Conservation (phyloP, 2,329 filamentous ascomycete species). For the Helicocarpus griseus region DNA sequence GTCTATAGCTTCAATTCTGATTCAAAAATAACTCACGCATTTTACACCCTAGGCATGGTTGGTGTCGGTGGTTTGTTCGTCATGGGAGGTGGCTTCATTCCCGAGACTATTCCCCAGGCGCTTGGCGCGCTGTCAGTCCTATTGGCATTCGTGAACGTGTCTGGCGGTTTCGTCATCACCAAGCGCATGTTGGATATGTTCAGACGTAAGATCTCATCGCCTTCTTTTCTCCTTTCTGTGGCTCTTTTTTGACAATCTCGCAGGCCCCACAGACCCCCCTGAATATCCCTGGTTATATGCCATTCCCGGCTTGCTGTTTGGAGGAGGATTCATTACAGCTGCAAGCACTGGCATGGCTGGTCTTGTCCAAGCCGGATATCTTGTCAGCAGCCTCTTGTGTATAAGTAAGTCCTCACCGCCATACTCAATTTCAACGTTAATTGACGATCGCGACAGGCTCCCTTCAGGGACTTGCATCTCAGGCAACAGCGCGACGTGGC, state of each 20-base stretch:
- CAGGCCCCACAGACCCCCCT: slow-evolving; percentile 68
- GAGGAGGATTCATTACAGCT: slow-evolving; percentile 70
- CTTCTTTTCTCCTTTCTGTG: neutral
- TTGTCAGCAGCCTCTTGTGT: slow-evolving; percentile 74
- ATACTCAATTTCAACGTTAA: neutral
- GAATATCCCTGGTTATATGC: slow-evolving; percentile 86
- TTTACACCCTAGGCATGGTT: slow-evolving; percentile 55
- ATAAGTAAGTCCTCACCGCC: slow-evolving; percentile 44
- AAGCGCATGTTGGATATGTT: slow-evolving; percentile 94
- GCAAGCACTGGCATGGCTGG: slow-evolving; percentile 74
- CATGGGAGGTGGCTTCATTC: slow-evolving; percentile 70
- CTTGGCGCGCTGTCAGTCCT: slow-evolving; percentile 73
- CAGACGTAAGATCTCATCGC: slow-evolving; percentile 45
- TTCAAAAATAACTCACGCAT: neutral
- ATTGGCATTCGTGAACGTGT: slow-evolving; percentile 79
- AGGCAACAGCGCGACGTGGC: slow-evolving; percentile 71
- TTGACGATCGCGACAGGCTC: slow-evolving; percentile 37
- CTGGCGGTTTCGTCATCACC: slow-evolving; percentile 82
- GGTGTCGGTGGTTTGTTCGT: slow-evolving; percentile 82
- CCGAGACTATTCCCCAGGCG: slow-evolving; percentile 66
- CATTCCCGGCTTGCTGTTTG: slow-evolving; percentile 65
- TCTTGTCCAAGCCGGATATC: slow-evolving; percentile 76
- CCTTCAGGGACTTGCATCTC: slow-evolving; percentile 69
- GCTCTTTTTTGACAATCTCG: neutral
- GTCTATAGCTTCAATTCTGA: slow-evolving; percentile 1